A percentile compares a stretch with the other conserved stretches of the same genome.
Conservation (phyloP, 306 rosid genomes). For the Rubus idaeus region DNA sequence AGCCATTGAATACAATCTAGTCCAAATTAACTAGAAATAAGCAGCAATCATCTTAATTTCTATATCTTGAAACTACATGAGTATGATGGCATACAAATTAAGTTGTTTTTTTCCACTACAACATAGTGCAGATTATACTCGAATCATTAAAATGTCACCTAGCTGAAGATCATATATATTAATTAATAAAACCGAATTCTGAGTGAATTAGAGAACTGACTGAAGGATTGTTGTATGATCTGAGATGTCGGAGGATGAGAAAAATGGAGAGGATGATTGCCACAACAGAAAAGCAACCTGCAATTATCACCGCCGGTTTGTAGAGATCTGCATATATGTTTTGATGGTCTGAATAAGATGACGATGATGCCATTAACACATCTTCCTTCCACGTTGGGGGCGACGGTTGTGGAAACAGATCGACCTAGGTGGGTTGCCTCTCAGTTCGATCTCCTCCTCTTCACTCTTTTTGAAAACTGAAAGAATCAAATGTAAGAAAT, state of each 20-base stretch:
- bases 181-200: background rate
- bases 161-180: background rate
- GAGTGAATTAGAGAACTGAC: conserved; percentile 34
- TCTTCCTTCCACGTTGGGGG: background rate
- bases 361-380: conserved; percentile 22
- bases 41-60: background rate
- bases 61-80: no score
- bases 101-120: background rate
- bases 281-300: conserved; percentile 46
- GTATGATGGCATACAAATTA: background rate
- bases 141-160: background rate
- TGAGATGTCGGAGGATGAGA: conserved; percentile 84
- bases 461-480: no score
- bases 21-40: background rate
- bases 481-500: no score
- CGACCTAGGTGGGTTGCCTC: no score
- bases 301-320: conserved; percentile 51
- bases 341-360: conserved; percentile 23
- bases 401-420: no score
- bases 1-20: background rate
- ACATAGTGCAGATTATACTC: background rate
- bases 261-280: conserved; percentile 64
- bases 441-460: no score
- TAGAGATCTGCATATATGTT: conserved; percentile 44
- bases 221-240: conserved; percentile 70